Conservation (phyloP, 1,284 basidiomycete species). For the Cutaneotrichosporon spelunceum region DNA sequence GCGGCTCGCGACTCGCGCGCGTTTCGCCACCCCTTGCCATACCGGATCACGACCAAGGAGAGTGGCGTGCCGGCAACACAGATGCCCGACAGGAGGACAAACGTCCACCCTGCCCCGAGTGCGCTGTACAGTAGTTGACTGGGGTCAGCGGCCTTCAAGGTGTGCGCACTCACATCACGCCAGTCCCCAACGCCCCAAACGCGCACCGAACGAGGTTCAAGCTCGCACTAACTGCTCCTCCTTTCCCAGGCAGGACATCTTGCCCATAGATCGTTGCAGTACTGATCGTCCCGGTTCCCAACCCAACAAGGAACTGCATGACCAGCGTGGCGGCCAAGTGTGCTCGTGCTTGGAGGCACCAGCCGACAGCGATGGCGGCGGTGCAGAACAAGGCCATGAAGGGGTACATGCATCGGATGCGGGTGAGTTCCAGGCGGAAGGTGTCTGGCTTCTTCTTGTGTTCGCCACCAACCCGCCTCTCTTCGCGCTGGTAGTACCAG, state of each 20-base stretch:
- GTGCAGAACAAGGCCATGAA: slow-evolving; percentile 30
- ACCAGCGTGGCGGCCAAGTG: slow-evolving; percentile 39
- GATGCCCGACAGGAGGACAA: slow-evolving; percentile 44
- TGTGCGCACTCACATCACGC: slow-evolving; percentile 30
- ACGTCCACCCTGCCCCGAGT: slow-evolving; percentile 48
- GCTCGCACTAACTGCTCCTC: slow-evolving; percentile 48
- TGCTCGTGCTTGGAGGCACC: slow-evolving; percentile 40
- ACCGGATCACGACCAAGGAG: slow-evolving; percentile 30
- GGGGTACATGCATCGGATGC: slow-evolving; percentile 36
- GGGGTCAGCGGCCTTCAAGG: neutral
- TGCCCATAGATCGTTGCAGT: slow-evolving; percentile 46
- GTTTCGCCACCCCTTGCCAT: slow-evolving; percentile 38
- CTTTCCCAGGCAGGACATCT: slow-evolving; percentile 44
- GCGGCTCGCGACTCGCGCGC: slow-evolving; percentile 13
- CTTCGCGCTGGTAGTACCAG: slow-evolving; percentile 41
- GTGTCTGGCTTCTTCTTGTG: slow-evolving; percentile 35
- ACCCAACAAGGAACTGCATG: slow-evolving; percentile 38
- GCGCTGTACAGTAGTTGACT: slow-evolving; percentile 37
- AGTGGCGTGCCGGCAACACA: slow-evolving; percentile 33
- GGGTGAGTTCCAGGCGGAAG: slow-evolving; percentile 42
- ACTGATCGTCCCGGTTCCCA: slow-evolving; percentile 37
- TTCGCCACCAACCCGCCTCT: slow-evolving; percentile 42
- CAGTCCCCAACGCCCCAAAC: slow-evolving; percentile 46
- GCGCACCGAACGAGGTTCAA: slow-evolving; percentile 50
- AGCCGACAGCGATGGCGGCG: slow-evolving; percentile 36